phyloP scores from a whole-genome alignment of 1,139 yeast species.

The Saccharomyces pastorianus region DNA sequence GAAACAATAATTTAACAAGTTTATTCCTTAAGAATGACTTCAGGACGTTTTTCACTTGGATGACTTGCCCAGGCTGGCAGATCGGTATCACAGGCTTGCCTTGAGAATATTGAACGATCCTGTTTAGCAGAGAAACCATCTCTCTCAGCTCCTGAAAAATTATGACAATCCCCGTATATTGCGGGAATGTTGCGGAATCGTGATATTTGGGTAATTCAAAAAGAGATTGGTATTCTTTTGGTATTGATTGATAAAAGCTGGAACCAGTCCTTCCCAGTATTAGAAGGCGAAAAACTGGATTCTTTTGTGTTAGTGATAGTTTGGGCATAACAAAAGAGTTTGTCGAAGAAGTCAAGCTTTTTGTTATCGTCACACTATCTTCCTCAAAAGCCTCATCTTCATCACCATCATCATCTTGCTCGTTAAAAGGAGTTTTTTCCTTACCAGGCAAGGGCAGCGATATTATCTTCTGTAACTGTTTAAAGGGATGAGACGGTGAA shows the following conservation, averaged over 20 bases:
- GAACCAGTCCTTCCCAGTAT: constrained; percentile 24
- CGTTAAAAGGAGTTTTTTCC: background rate
- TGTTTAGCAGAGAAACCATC: constrained; percentile 20
- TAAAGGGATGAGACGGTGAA: background rate
- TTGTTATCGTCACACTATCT: constrained; percentile 20
- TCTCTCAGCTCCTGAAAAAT: constrained; percentile 24
- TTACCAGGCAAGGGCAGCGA: constrained; percentile 5
- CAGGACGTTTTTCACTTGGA: constrained; percentile 21
- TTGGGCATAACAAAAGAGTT: constrained; percentile 31
- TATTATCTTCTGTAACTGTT: background rate
- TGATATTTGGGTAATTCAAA: constrained; percentile 18
- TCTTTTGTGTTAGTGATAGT: constrained; percentile 13
- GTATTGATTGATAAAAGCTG: constrained; percentile 21
- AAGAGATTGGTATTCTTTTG: constrained; percentile 17
- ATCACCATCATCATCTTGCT: background rate
- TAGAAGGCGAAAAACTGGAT: constrained; percentile 8
- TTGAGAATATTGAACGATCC: constrained; percentile 16
- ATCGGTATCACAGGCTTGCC: constrained; percentile 22
- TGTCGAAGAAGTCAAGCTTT: constrained; percentile 20
- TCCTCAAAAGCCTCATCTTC: constrained; percentile 12
- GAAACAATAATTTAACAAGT: constrained; percentile 18
- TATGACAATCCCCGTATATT: constrained; percentile 22
- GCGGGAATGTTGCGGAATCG: constrained; percentile 13
- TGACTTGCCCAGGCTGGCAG: constrained; percentile 23
- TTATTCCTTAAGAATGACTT: constrained; percentile 17